A percentile compares a stretch with the other conserved stretches of the same genome.
phyloP scores from a whole-genome alignment of 1,139 yeast species.

The Lodderomyces margitis region DNA sequence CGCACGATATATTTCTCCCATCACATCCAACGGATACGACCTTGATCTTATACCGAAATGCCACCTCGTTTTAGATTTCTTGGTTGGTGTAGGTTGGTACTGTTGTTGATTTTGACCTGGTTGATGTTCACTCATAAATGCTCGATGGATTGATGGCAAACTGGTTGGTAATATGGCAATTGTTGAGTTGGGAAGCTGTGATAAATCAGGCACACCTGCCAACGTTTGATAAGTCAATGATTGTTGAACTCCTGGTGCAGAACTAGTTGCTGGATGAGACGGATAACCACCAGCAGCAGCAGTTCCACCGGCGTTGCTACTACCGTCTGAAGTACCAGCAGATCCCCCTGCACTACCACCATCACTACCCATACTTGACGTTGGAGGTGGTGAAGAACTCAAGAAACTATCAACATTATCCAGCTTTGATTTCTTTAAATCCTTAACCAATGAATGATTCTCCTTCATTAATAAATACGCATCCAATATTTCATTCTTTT shows the following conservation, averaged over 20 bases:
- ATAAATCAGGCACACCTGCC: conserved; percentile 50
- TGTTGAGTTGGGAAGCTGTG: conserved; percentile 58
- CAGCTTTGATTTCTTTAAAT: conserved; percentile 54
- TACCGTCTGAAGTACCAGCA: not conserved
- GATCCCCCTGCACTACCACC: not conserved
- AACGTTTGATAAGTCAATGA: conserved; percentile 50
- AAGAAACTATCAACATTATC: conserved; percentile 53
- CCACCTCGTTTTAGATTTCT: conserved; percentile 95
- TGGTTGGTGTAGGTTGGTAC: conserved; percentile 65
- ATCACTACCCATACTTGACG: conserved; percentile 11
- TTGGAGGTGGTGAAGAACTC: conserved; percentile 51
- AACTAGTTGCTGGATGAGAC: conserved; percentile 19
- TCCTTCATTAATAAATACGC: conserved; percentile 89
- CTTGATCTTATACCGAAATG: conserved; percentile 97
- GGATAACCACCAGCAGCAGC: conserved; percentile 16
- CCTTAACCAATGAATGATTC: conserved; percentile 67
- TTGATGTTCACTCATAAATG: conserved; percentile 72
- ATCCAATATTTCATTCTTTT: conserved; percentile 73
- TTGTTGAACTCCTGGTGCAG: conserved; percentile 46
- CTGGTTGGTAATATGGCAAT: conserved; percentile 93
- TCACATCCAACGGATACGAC: conserved; percentile 94
- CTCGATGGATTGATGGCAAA: conserved; percentile 90
- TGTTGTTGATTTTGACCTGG: conserved; percentile 62
- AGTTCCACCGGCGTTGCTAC: conserved; percentile 14
- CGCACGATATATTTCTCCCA: conserved; percentile 98